These are phyloP conservation scores for Parvularia atlantis DNA, from an alignment of 78 protist species.

Conservation along the genomic window DNA sequence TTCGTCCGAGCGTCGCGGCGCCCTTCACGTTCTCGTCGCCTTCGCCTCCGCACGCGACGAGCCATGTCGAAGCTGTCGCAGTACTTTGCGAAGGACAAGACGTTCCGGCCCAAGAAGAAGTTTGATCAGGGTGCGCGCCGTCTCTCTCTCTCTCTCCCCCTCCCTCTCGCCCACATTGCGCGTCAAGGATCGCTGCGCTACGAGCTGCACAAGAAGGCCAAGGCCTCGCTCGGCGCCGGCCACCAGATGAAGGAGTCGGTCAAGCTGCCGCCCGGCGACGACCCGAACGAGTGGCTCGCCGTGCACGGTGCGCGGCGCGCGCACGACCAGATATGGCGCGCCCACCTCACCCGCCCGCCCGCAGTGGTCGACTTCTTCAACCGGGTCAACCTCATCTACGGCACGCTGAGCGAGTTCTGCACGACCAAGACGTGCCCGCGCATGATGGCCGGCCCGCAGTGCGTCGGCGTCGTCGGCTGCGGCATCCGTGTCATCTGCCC, in stretches of 20 bases:
- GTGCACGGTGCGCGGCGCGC: conserved; percentile 62
- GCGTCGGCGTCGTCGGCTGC: not conserved
- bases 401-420: conserved; percentile 58
- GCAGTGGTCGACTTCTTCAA: conserved; percentile 70
- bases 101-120: conserved; percentile 4
- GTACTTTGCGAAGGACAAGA: not conserved
- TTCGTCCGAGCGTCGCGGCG: no score
- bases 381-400: conserved; percentile 56
- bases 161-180: no score
- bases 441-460: conserved; percentile 55
- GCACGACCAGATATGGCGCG: not conserved
- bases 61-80: no score
- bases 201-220: conserved; percentile 24
- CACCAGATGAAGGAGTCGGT: conserved; percentile 64
- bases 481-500: not conserved
- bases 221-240: conserved; percentile 10
- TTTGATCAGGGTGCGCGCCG: not conserved
- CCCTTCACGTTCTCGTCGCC: no score
- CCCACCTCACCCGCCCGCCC: not conserved
- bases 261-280: conserved; percentile 89
- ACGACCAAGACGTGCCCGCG: conserved; percentile 53
- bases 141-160: no score
- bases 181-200: conserved; percentile 15
- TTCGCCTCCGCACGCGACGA: no score
- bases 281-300: conserved; percentile 92